Conservation (phyloP, 2,329 filamentous ascomycete genomes). For the Colletotrichum truncatum region DNA sequence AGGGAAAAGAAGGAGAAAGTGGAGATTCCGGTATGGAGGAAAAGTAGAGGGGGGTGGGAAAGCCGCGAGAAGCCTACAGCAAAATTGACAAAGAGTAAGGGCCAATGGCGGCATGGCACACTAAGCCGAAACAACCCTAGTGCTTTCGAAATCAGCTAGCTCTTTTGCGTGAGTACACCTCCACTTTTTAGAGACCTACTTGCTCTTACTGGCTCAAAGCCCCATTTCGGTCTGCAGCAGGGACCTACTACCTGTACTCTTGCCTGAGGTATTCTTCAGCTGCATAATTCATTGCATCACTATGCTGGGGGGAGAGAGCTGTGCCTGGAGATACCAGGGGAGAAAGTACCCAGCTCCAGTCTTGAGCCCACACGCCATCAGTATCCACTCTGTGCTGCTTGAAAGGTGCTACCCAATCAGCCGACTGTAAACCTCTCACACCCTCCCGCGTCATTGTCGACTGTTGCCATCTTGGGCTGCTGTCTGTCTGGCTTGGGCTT, state of each 20-base stretch:
- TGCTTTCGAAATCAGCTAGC: background rate
- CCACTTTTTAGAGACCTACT: background rate
- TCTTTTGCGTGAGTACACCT: background rate
- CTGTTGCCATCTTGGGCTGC: background rate
- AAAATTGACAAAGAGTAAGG: background rate
- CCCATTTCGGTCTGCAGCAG: slow-evolving; percentile 1
- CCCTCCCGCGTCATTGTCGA: slow-evolving; percentile 15
- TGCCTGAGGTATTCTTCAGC: slow-evolving; percentile 25
- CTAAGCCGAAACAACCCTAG: background rate
- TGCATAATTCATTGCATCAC: slow-evolving; percentile 27
- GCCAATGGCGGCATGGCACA: background rate
- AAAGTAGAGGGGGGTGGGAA: background rate
- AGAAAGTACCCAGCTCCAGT: background rate
- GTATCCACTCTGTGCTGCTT: slow-evolving; percentile 8
- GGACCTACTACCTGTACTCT: background rate
- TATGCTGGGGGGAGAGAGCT: background rate
- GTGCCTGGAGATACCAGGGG: background rate
- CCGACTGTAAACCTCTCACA: background rate
- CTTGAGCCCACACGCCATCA: slow-evolving; percentile 13
- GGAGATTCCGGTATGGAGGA: background rate
- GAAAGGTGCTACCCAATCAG: background rate
- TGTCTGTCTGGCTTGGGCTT: background rate
- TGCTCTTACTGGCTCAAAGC: slow-evolving; percentile 2
- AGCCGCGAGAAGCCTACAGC: too few species aligned
- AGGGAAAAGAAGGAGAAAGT: slow-evolving; percentile 3